These are phyloP conservation scores for Globisporangium canariense DNA, from an alignment of 352 stramenopile genomes.

Conservation along the genomic window DNA sequence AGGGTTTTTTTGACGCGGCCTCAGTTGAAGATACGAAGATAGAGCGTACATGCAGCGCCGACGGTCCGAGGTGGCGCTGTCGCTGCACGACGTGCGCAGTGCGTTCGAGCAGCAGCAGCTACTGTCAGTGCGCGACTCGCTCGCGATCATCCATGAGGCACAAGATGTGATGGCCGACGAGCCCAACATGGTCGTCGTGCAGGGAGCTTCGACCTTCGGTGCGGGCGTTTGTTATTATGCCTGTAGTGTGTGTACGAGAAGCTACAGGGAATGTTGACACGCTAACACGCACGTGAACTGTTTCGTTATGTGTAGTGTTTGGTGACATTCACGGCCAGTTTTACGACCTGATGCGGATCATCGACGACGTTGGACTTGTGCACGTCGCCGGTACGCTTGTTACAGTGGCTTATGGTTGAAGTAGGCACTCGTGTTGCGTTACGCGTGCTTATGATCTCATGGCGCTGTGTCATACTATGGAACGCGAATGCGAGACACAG, in stretches of 20 bases:
- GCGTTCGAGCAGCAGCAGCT: conserved; percentile 61
- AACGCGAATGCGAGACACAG: conserved; percentile 13
- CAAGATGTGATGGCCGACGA: conserved; percentile 59
- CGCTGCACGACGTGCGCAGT: conserved; percentile 31
- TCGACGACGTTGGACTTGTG: conserved; percentile 43
- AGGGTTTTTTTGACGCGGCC: too few species aligned
- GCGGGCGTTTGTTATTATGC: conserved; percentile 7
- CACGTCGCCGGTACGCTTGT: conserved; percentile 30
- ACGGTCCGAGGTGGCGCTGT: conserved; percentile 33
- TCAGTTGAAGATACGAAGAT: background rate
- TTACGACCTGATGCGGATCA: conserved; percentile 64
- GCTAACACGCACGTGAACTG: background rate
- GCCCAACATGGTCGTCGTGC: conserved; percentile 54
- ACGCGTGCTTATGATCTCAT: background rate
- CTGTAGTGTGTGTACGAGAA: too few species aligned
- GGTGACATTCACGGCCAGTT: conserved; percentile 83
- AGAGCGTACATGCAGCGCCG: conserved; percentile 29
- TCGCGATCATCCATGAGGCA: conserved; percentile 64
- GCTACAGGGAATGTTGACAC: background rate
- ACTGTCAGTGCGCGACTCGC: conserved; percentile 52
- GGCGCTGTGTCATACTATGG: background rate
- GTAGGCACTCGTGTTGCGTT: background rate
- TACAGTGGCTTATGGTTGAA: background rate
- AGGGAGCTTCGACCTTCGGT: conserved; percentile 32
- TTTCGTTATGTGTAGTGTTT: conserved; percentile 44